Evolutionary conservation across 163 green algal genomes (phyloP).

Genomic region (Scenedesmus sp.): DNA sequence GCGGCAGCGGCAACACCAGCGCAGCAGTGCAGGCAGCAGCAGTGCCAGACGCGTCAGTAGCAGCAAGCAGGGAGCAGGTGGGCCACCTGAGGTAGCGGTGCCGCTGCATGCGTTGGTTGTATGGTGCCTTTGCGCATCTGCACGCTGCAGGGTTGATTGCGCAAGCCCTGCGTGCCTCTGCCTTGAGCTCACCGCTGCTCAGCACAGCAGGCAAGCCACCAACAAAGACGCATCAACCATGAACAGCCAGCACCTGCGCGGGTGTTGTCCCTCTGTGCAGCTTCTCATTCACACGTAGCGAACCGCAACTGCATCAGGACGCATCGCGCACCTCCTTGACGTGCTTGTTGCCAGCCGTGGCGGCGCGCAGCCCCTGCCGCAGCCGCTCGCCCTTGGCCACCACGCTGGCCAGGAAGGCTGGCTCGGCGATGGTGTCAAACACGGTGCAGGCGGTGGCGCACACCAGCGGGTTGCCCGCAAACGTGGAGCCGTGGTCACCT

Average conservation of each 20-base stretch:
- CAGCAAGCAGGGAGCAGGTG: not conserved
- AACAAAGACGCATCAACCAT: too few relatives aligned
- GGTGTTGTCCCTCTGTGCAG: too few relatives aligned
- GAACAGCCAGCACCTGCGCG: too few relatives aligned
- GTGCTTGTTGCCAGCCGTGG: constrained; percentile 55
- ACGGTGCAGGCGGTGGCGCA: constrained; percentile 88
- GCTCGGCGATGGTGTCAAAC: constrained; percentile 91
- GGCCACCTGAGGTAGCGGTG: too few relatives aligned
- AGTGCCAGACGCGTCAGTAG: not conserved
- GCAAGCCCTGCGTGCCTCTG: not conserved
- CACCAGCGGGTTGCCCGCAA: constrained; percentile 97
- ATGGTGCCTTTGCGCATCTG: not conserved
- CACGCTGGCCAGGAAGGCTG: constrained; percentile 89
- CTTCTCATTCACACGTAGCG: too few relatives aligned
- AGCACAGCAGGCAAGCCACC: too few relatives aligned
- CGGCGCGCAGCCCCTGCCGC: constrained; percentile 54
- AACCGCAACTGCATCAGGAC: too few relatives aligned
- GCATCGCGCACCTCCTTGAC: constrained; percentile 65
- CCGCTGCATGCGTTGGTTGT: too few relatives aligned
- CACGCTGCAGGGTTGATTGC: not conserved
- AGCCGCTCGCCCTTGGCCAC: constrained; percentile 86
- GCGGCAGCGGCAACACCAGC: not conserved
- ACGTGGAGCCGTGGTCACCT: constrained; percentile 97
- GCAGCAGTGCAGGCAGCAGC: not conserved
- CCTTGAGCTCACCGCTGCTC: too few relatives aligned